Conservation (phyloP, 2,329 filamentous ascomycete genomes). For the Penicillium fuscoglaucum region DNA sequence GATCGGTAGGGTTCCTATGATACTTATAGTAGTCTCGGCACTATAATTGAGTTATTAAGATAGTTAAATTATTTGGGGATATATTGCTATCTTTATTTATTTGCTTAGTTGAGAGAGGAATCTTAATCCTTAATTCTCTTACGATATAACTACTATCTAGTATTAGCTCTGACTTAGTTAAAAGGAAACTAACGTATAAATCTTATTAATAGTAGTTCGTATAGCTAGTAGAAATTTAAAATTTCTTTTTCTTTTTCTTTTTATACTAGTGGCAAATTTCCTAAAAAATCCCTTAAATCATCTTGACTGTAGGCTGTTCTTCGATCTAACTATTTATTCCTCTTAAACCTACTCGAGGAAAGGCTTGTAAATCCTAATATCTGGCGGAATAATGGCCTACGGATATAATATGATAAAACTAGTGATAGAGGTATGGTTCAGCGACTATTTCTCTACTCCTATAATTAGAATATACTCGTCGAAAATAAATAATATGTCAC, state of each 20-base stretch:
- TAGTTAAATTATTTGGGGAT: constrained; percentile 18
- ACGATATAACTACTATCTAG: background rate
- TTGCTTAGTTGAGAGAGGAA: constrained; percentile 9
- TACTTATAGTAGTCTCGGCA: constrained; percentile 20
- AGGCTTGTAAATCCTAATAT: background rate
- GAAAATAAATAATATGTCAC: background rate
- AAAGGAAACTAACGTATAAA: background rate
- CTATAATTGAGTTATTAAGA: constrained; percentile 22
- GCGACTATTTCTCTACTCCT: background rate
- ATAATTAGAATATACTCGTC: background rate
- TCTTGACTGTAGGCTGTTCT: background rate
- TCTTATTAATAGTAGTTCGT: background rate
- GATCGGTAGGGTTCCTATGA: background rate
- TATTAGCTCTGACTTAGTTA: background rate
- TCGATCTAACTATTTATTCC: background rate
- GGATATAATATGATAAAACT: background rate
- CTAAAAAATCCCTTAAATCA: background rate
- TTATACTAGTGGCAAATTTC: background rate
- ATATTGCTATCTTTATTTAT: constrained; percentile 19
- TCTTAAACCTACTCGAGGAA: background rate
- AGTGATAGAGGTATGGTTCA: background rate
- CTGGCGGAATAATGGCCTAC: background rate
- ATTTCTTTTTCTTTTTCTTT: background rate
- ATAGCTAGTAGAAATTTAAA: background rate
- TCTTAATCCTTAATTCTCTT: background rate